Evolutionary conservation across 108 stramenopile genomes (phyloP), one percentile per base, ranked within the genome.

Genomic region (Skeletonema tropicum): DNA sequence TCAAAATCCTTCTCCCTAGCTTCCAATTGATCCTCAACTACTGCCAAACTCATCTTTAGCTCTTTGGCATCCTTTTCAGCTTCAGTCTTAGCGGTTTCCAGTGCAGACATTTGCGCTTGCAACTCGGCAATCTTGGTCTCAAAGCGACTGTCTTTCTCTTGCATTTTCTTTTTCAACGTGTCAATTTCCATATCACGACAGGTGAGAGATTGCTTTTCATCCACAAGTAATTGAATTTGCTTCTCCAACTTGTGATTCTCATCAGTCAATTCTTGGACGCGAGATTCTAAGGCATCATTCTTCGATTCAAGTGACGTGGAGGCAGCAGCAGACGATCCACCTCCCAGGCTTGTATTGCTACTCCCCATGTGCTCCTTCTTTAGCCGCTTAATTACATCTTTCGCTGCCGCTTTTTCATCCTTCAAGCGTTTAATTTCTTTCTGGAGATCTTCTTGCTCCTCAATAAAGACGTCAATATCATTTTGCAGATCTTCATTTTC

Each of bases 181-280:
- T 17, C 49, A 35, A 55, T 48, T 30, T 61, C 41, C 45, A 42
- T 26, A 57, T 29, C 46, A 21, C 19, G 21, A 32, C 32, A 5
- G 35, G 60, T 39, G 41, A 81, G 39, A 6, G 70, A 57, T 26
- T 64, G 55, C 57, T 74, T 81, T 52, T 81, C 80, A 42, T 57
- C 63, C 14, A 81, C 73, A 15, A 80, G 46, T 33, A 80, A 46
- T 58, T 72, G 79, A 31, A 80, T 36, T 39, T 81, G 73, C 11
- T 65, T 67, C 33, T 74, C 73, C 17, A 81, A 46, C 35, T 81
- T 73, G 21, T 64, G 80, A 71, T 81, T 81, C 61, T 81, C 73
- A 9, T 71, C 73, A 10, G 57, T 71, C 62, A 81, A 36, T n/a
- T 70, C 68, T 25, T 60, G 17, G 5, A 81, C 26, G 32, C 68